Evolutionary conservation across 345 rosid species (phyloP), one percentile per base, ranked within the genome.

Genomic region (Salix suchowensis): DNA sequence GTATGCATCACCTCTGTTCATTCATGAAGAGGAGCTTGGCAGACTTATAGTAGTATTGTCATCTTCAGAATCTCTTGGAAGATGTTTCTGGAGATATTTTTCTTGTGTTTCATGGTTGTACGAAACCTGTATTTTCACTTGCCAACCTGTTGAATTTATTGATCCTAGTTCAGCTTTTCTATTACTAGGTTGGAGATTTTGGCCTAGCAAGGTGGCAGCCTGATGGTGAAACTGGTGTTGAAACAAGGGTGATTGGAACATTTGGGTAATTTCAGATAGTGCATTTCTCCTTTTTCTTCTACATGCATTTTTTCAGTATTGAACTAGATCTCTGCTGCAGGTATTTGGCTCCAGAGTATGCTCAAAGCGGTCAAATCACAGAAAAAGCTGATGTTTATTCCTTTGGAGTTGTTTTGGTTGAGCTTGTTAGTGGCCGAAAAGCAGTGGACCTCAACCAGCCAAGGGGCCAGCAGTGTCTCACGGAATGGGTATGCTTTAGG

Each of bases 121-220:
- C 42, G 77, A 44, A 55, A 28, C 14, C 30, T 37, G 34, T 2
- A 12, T 61, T 36, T 42, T 32, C 21, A 40, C 16, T 28, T 44
- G 55, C 23, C 44, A 54, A 30, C 28, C 4, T 67, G 9, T 64
- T 52, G 46, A 7, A 18, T 65, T 80, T 50, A 5, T 11, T 58
- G 78, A 74, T 46, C 39, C 26, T 68, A 36, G 1, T 82, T 70
- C 46, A 26, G 24, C 40, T 37, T 70, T 70, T 52, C n/a, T 37
- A 55, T 67, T 64, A 61, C 54, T 78, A 96, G 99, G 99, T 96
- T 77, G 99, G 99, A 58, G 99, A 96, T 86, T 94, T 96, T 85
- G 99, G 99, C 80, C 84, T 96, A 10, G 99, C 98, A n/a, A 88
- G 99, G 82, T 96, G 99, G 99, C 99, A 96, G 79, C 99, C 99